These are phyloP conservation scores for Fistulifera solaris DNA, from an alignment of 108 stramenopile genomes.

Conservation along the genomic window DNA sequence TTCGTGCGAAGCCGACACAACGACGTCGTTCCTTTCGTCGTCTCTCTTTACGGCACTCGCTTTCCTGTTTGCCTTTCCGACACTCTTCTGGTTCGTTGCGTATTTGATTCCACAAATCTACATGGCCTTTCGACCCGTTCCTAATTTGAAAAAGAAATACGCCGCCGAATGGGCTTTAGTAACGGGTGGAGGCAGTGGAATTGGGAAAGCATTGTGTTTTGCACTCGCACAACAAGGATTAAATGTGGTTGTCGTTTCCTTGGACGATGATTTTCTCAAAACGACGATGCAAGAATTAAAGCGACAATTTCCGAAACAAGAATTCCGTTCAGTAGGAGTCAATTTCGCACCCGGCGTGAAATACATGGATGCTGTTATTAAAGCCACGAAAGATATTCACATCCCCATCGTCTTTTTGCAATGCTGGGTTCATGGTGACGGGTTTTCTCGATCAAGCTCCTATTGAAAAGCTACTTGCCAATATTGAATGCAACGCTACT, in stretches of 20 bases:
- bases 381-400: slow-evolving; percentile 82
- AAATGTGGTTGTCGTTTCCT: slow-evolving; percentile 94
- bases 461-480: slow-evolving; percentile 79
- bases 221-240: slow-evolving; percentile 90
- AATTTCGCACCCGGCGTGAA: slow-evolving; percentile 83
- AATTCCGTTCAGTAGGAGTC: slow-evolving; percentile 87
- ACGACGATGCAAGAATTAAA: slow-evolving; percentile 74
- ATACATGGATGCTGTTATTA: slow-evolving; percentile 76
- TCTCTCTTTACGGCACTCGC: too few species aligned
- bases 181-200: slow-evolving; percentile 93
- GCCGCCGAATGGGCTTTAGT: slow-evolving; percentile 95
- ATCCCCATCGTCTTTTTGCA: slow-evolving; percentile 92
- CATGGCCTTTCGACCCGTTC: slow-evolving; percentile 64
- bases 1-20: too few species aligned
- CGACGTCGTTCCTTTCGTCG: too few species aligned
- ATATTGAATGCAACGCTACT: slow-evolving; percentile 97
- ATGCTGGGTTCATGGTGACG: slow-evolving; percentile 98
- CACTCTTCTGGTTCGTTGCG: slow-evolving; percentile 62
- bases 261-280: slow-evolving; percentile 86
- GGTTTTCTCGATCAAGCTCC: slow-evolving; percentile 96
- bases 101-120: slow-evolving; percentile 79
- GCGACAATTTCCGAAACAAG: slow-evolving; percentile 55
- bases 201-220: slow-evolving; percentile 90
- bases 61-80: slow-evolving; percentile 79
- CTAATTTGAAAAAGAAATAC: slow-evolving; percentile 84